These are phyloP conservation scores for Wickerhamomyces chambardii DNA, from an alignment of 805 yeast species.

Conservation along the genomic window DNA sequence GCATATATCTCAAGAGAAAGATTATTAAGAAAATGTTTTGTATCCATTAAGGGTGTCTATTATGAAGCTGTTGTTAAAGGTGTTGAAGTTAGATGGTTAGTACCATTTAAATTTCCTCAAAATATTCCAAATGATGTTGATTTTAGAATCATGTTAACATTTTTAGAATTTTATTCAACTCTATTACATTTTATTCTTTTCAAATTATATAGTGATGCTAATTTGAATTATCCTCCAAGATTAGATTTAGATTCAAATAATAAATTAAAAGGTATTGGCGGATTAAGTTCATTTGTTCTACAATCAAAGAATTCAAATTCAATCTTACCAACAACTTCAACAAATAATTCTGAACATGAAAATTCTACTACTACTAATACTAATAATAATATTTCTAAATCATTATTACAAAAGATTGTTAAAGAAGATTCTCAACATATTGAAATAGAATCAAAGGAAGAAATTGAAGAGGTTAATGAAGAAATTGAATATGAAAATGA, in stretches of 20 bases:
- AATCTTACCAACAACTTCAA: conserved; percentile 17
- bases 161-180: conserved; percentile 92
- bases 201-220: conserved; percentile 79
- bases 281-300: conserved; percentile 74
- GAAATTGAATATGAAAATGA: conserved; percentile 22
- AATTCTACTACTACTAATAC: conserved; percentile 12
- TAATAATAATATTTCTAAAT: conserved; percentile 20
- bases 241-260: conserved; percentile 40
- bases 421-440: conserved; percentile 28
- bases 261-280: conserved; percentile 81
- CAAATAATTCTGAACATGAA: too few relatives aligned
- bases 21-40: conserved; percentile 80
- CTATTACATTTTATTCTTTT: conserved; percentile 79
- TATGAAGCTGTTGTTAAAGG: conserved; percentile 88
- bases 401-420: conserved; percentile 21
- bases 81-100: conserved; percentile 92
- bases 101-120: conserved; percentile 95
- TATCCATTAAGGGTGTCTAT: conserved; percentile 94
- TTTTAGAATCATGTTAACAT: conserved; percentile 94
- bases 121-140: conserved; percentile 91
- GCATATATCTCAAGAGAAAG: conserved; percentile 87
- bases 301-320: conserved; percentile 32
- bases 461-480: conserved; percentile 27
- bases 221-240: conserved; percentile 85
- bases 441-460: too few relatives aligned